Evolutionary conservation across 108 stramenopile genomes (phyloP).

Genomic region (Mediolabrus comicus): DNA sequence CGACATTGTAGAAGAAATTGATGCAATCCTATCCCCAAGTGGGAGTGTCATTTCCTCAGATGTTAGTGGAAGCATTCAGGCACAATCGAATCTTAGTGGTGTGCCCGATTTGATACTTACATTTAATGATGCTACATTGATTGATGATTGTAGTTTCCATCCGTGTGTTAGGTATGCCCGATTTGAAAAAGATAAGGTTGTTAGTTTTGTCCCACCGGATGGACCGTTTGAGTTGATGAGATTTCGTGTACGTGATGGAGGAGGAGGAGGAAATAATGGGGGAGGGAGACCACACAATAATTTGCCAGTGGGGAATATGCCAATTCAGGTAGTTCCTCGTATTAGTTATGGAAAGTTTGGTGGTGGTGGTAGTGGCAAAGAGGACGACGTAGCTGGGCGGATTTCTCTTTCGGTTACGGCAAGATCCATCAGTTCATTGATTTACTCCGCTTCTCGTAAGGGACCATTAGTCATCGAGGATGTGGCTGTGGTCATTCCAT

Average conservation of each 20-base stretch:
- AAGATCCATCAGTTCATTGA: constrained; percentile 67
- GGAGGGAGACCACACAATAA: constrained; percentile 46
- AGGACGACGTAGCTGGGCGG: constrained; percentile 36
- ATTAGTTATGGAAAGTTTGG: constrained; percentile 56
- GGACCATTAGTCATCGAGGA: constrained; percentile 89
- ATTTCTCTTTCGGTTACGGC: constrained; percentile 58
- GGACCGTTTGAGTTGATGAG: constrained; percentile 97
- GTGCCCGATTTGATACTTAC: constrained; percentile 93
- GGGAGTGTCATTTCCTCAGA: constrained; percentile 90
- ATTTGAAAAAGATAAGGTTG: constrained; percentile 90
- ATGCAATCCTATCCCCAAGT: constrained; percentile 87
- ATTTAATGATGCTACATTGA: constrained; percentile 85
- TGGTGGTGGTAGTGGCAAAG: constrained; percentile 2
- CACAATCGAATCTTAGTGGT: constrained; percentile 90
- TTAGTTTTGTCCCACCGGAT: constrained; percentile 98
- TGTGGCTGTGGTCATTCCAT: constrained; percentile 89
- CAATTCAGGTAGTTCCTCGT: constrained; percentile 80
- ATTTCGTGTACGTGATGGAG: too few species aligned
- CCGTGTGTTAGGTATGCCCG: constrained; percentile 96
- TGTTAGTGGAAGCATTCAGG: constrained; percentile 90
- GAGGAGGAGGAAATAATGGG: constrained; percentile 25
- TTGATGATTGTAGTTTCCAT: constrained; percentile 98
- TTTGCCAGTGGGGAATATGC: constrained; percentile 38
- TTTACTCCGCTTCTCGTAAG: constrained; percentile 62
- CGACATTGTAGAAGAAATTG: constrained; percentile 96